These are phyloP conservation scores for Luffa aegyptiaca DNA, from an alignment of 306 rosid genomes.

Conservation along the genomic window DNA sequence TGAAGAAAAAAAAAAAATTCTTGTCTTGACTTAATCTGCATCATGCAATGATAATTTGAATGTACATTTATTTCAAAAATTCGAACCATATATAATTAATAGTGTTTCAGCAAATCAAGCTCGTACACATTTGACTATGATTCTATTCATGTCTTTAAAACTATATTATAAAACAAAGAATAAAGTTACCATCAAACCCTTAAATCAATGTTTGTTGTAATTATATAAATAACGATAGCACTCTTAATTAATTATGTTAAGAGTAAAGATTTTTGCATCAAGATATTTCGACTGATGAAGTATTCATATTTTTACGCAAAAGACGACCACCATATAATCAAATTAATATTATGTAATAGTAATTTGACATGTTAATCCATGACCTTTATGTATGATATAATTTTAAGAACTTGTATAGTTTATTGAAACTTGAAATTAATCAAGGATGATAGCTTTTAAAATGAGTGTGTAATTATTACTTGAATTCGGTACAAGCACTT, in stretches of 20 bases:
- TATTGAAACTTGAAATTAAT: background rate
- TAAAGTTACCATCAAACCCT: background rate
- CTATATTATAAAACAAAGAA: background rate
- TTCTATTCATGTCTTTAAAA: background rate
- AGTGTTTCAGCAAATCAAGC: background rate
- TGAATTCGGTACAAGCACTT: background rate
- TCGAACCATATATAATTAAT: background rate
- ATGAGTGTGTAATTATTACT: background rate
- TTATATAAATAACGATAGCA: background rate
- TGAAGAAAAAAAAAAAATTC: background rate
- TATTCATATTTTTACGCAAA: too few relatives aligned
- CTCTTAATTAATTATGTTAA: too few relatives aligned
- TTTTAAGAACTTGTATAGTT: background rate
- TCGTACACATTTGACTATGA: background rate
- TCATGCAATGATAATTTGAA: background rate
- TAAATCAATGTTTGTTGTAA: background rate
- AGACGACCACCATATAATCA: too few relatives aligned
- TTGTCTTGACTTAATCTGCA: background rate
- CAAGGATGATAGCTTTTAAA: too few relatives aligned
- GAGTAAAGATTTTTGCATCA: too few relatives aligned
- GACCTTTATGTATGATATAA: background rate
- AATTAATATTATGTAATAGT: background rate
- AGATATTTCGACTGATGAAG: background rate
- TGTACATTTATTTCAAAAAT: background rate
- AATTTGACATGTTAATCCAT: background rate